Evolutionary conservation across 345 rosid genomes (phyloP), one percentile per base, ranked within the genome.

Genomic region (Hibiscus syriacus): DNA sequence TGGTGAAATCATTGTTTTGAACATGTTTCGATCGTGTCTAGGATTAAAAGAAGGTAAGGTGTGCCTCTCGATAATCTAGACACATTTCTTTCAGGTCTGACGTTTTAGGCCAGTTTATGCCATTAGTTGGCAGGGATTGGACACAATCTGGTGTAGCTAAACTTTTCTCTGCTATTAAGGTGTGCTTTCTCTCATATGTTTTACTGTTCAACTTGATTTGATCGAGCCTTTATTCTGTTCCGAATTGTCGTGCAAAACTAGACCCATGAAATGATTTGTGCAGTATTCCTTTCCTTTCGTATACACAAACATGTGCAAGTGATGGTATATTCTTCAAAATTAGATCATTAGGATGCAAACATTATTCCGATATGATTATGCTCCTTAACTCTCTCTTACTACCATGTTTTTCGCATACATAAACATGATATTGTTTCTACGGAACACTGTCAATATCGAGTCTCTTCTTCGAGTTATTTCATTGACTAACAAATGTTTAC

Each of bases 41-140:
- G 30, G 26, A 32, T 38, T 46, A 17, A 12, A 34, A n/a, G 26
- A 23, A 26, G 26, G 25, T 38, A 23, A 26, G 26, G 25, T 8
- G 19, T 38, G 26, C 22, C 45, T 56, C 26, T 56, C 62, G 45
- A 64, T 64, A 66, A 70, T 26, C 38, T 74, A 48, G 72, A 54
- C 43, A n/a, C 66, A 27, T 80, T 57, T 70, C 52, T 79, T 81
- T 70, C 82, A 92, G 98, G 84, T 92, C 98, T 70, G 98, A 92
- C 79, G 98, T 92, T 66, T 79, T 92, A 49, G 96, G 98, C 72
- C 98, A 92, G 76, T 85, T 92, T 73, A 92, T 92, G 98, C 98
- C 98, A 76, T 78, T 92, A 81, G 92, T 92, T 72, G 98, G 98
- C 71, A 90, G 83, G 74, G 98, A 92, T 72, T 92, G 98, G 98